Evolutionary conservation across 441 rosid genomes (phyloP).

Genomic region (Gossypium trilobum): DNA sequence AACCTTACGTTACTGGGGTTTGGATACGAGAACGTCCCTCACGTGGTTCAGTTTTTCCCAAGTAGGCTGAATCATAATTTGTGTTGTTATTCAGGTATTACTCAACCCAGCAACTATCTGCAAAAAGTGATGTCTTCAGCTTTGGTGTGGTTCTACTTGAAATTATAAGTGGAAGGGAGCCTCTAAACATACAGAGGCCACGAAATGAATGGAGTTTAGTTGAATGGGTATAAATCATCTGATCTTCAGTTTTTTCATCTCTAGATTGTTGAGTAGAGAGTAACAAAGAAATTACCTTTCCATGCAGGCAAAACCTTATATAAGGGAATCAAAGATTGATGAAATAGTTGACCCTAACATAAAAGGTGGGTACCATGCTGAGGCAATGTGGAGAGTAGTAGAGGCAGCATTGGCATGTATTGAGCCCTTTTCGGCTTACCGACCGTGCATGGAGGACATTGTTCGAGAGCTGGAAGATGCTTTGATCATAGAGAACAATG

Average conservation of each 20-base stretch:
- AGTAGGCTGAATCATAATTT: neutral
- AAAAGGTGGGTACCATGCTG: slow-evolving; percentile 62
- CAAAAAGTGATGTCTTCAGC: slow-evolving; percentile 72
- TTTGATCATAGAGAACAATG: slow-evolving; percentile 71
- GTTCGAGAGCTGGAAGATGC: slow-evolving; percentile 69
- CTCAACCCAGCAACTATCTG: slow-evolving; percentile 61
- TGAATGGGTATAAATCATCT: slow-evolving; percentile 52
- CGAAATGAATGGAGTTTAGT: slow-evolving; percentile 68
- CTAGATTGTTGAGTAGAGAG: neutral
- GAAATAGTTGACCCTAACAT: slow-evolving; percentile 63
- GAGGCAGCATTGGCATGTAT: slow-evolving; percentile 66
- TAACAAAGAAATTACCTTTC: slow-evolving; percentile 7
- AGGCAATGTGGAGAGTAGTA: slow-evolving; percentile 78
- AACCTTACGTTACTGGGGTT: neutral
- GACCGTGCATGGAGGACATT: slow-evolving; percentile 56
- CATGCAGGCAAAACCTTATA: slow-evolving; percentile 56
- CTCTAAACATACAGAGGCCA: slow-evolving; percentile 63
- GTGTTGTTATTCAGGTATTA: slow-evolving; percentile 45
- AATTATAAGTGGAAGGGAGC: slow-evolving; percentile 64
- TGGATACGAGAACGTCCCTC: neutral
- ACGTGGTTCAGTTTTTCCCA: no score
- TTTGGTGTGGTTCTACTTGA: slow-evolving; percentile 69
- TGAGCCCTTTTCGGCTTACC: slow-evolving; percentile 51
- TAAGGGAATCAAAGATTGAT: slow-evolving; percentile 63
- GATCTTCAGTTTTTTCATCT: slow-evolving; percentile 3